Percentiles rank a stretch among this genome's conserved stretches.
These are phyloP conservation scores for Ceratocystis alfenasii DNA, from an alignment of 2,329 filamentous ascomycete genomes.

Conservation along the genomic window DNA sequence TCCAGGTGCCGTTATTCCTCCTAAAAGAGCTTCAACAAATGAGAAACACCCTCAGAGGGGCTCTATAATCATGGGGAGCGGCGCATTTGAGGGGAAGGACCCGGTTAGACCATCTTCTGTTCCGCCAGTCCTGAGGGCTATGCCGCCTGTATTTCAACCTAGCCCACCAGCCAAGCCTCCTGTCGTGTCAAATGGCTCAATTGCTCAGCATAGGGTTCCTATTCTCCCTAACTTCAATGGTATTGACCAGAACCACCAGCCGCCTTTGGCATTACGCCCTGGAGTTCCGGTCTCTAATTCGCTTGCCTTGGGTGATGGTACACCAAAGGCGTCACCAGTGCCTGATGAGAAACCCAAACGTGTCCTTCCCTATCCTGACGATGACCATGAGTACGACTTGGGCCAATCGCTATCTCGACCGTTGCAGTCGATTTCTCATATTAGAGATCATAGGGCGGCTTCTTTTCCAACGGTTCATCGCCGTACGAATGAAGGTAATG, in stretches of 20 bases:
- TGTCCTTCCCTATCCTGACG: conserved; percentile 19
- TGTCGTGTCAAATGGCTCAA: background rate
- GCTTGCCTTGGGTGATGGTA: background rate
- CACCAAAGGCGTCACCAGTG: background rate
- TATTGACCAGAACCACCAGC: background rate
- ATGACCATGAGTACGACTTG: conserved; percentile 9
- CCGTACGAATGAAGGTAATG: background rate
- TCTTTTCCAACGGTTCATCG: background rate
- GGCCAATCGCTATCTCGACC: background rate
- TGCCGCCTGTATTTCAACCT: background rate
- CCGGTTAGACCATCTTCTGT: background rate
- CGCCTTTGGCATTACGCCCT: conserved; percentile 12
- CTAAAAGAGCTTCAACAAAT: background rate
- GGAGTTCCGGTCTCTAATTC: conserved; percentile 9
- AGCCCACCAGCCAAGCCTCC: background rate
- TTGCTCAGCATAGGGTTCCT: background rate
- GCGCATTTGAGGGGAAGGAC: background rate
- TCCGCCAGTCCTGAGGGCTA: background rate
- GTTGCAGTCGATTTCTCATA: background rate
- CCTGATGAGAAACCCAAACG: background rate
- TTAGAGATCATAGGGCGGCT: background rate
- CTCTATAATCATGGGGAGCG: background rate
- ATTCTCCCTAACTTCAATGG: background rate
- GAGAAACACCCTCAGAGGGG: background rate
- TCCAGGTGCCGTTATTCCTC: background rate